phyloP scores from a whole-genome alignment of 1,139 yeast genomes.

The Debaryomyces udenii region DNA sequence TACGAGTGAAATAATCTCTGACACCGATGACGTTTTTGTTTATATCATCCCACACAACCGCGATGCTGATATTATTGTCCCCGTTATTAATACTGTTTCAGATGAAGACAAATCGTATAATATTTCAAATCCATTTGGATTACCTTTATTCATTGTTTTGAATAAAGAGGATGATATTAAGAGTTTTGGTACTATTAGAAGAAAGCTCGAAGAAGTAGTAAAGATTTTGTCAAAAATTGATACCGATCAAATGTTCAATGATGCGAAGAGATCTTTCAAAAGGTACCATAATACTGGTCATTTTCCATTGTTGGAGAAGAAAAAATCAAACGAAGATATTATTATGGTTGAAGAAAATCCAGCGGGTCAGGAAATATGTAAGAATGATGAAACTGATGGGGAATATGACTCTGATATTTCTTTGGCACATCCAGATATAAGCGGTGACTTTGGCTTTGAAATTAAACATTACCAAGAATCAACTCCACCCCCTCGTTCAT shows the following conservation, averaged over 20 bases:
- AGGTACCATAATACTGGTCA: constrained; percentile 34
- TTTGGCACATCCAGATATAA: constrained; percentile 53
- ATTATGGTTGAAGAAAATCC: constrained; percentile 6
- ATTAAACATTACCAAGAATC: constrained; percentile 37
- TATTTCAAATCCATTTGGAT: constrained; percentile 54
- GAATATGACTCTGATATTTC: constrained; percentile 54
- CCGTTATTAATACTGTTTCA: constrained; percentile 62
- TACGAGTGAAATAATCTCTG: constrained; percentile 67
- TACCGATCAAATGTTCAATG: constrained; percentile 27
- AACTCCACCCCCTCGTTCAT: constrained; percentile 9
- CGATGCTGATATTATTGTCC: constrained; percentile 57
- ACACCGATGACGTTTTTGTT: constrained; percentile 65
- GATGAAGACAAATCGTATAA: constrained; percentile 45
- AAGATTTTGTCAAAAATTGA: constrained; percentile 30
- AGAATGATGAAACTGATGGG: constrained; percentile 21
- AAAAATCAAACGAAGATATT: constrained; percentile 7
- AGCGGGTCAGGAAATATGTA: constrained; percentile 1
- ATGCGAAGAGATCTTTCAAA: constrained; percentile 21
- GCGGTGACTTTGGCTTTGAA: constrained; percentile 54
- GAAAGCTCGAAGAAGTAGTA: constrained; percentile 51
- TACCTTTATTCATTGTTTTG: constrained; percentile 73
- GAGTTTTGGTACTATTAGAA: constrained; percentile 56
- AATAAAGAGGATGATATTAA: constrained; percentile 48
- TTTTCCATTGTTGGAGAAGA: constrained; percentile 31
- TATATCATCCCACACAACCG: constrained; percentile 62